phyloP scores from a whole-genome alignment of 106 monocot genomes.

The Dioscorea zingiberensis region DNA sequence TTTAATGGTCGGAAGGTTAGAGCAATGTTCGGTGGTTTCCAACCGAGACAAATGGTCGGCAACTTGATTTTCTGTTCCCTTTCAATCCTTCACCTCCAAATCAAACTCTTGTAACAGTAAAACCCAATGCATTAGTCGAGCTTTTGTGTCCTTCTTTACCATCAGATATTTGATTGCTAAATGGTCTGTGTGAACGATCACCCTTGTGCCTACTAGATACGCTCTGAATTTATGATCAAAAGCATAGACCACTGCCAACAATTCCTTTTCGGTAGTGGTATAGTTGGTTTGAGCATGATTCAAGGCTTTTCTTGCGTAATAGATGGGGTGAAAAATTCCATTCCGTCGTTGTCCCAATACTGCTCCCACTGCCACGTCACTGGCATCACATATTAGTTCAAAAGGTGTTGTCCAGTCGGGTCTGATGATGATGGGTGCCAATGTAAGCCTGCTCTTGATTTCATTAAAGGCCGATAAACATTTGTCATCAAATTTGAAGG shows the following conservation, averaged over 20 bases:
- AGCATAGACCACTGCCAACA: not conserved
- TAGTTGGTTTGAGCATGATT: not conserved
- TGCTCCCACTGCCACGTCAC: not conserved
- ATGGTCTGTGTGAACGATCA: not conserved
- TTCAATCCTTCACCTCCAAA: no score
- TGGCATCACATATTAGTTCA: not conserved
- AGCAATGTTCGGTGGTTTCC: no score
- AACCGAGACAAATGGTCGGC: no score
- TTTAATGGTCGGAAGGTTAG: no score
- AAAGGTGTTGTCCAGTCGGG: not conserved
- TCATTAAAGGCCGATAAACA: not conserved
- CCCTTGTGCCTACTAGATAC: not conserved
- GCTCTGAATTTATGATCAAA: constrained; percentile 4
- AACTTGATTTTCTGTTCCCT: no score
- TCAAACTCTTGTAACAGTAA: no score
- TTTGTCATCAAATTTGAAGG: not conserved
- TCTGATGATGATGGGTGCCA: not conserved
- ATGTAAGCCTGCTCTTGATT: not conserved
- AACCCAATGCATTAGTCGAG: no score
- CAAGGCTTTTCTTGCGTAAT: not conserved
- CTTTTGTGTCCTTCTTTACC: no score
- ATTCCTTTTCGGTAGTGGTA: constrained; percentile 1
- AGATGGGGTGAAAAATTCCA: not conserved
- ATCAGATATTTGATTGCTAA: not conserved
- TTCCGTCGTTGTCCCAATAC: not conserved